phyloP scores from a whole-genome alignment of 2,329 filamentous ascomycete species.

The Alternaria arbusti region DNA sequence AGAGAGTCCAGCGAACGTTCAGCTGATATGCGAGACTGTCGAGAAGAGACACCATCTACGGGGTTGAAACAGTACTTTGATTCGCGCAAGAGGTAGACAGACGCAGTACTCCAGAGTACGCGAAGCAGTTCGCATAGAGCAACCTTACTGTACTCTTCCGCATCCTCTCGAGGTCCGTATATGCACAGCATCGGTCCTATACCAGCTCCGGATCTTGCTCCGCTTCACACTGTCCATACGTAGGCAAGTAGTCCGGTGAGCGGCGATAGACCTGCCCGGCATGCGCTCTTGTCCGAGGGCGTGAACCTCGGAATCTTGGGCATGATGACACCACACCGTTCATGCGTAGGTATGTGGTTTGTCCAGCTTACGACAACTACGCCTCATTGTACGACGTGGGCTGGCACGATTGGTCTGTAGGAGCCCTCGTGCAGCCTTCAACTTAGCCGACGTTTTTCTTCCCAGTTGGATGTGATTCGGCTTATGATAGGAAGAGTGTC shows the following conservation, averaged over 20 bases:
- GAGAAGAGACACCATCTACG: neutral
- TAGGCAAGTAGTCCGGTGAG: neutral
- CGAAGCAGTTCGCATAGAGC: constrained; percentile 8
- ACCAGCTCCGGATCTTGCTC: neutral
- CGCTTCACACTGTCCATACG: neutral
- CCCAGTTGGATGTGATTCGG: neutral
- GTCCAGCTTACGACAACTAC: neutral
- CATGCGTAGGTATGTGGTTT: neutral
- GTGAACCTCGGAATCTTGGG: neutral
- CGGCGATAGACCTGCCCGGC: neutral
- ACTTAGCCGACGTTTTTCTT: neutral
- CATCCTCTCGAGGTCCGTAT: neutral
- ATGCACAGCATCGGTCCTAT: constrained; percentile 7
- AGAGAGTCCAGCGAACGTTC: neutral
- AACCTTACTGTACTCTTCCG: neutral
- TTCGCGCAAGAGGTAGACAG: neutral
- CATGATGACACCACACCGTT: constrained; percentile 3
- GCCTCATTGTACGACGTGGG: constrained; percentile 8
- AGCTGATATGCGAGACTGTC: neutral
- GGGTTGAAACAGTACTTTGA: neutral
- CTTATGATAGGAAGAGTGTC: neutral
- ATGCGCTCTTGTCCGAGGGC: constrained; percentile 15
- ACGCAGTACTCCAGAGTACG: neutral
- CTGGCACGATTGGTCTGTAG: constrained; percentile 1
- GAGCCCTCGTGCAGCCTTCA: neutral